Base-by-base conservation (phyloP, 1,284 basidiomycete genomes). In the Sphagnurus paluster region DNA sequence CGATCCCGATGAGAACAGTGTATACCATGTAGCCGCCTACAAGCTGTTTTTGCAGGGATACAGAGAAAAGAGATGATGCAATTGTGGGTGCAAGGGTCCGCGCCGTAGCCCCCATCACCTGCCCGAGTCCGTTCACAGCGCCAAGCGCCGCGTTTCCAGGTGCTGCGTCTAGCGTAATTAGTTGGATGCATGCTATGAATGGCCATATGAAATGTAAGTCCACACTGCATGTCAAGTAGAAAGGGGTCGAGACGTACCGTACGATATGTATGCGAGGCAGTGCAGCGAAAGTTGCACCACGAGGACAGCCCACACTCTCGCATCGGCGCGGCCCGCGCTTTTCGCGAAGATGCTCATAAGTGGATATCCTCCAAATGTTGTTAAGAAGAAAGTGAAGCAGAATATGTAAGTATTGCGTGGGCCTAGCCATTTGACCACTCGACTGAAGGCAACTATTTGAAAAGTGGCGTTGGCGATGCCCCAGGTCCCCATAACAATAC, bases 61-160 rank as follows among this genome's bases (percentile, higher is more conserved):
- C 24, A 1, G 69, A 65, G 42, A 69, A 69, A 5, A 69, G 50
- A 0, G 66, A 66, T 2, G 68, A 64, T 6, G 59, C 60, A 33
- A 60, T 34, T 7, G 58, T 54, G 2, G 63, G 63, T 13, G 60
- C 61, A 7, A 62, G 19, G 4, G 62, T 53, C 14, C 63, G 54
- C 39, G 54, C 52, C 5, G 39, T 43, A 4, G 55, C 58, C 16
- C 54, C 54, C 10, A 56, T 25, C 54, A 58, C 59, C 46, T 66
- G 64, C 4, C 52, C 56, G 13, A 63, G 39, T n/a, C 64, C 59
- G 43, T 63, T 66, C 6, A 55, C 53, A 13, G 59, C 52, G 6
- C 60, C 62, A 1, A 65, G 40, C 8, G 62, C 35, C 1, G 53
- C 38, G 19, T 52, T 54, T 20, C 48, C 56, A 13, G 63, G 57